Percentiles rank a stretch among this genome's conserved stretches.
Conservation (phyloP, 2,329 filamentous ascomycete species). For the Pseudocercospora musae region DNA sequence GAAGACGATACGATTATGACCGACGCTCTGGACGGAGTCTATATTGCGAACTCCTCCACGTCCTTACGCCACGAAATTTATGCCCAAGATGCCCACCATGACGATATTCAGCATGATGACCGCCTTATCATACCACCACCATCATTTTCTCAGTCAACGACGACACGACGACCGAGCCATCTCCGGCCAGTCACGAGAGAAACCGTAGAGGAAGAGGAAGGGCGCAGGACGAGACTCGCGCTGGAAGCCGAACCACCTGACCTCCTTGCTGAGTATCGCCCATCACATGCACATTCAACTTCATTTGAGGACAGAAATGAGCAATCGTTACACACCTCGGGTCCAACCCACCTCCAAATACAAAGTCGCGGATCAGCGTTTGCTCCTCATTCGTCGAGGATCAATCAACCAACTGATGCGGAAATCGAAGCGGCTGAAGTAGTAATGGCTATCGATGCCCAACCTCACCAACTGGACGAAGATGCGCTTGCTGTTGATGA, state of each 20-base stretch:
- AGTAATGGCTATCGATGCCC: neutral
- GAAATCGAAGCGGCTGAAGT: neutral
- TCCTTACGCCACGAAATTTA: neutral
- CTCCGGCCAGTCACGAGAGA: slow-evolving; percentile 22
- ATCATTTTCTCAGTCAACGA: neutral
- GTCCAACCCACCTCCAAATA: neutral
- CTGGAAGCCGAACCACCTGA: slow-evolving; percentile 18
- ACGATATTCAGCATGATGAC: slow-evolving; percentile 1
- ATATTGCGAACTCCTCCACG: neutral
- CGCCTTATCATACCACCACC: neutral
- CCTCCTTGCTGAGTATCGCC: slow-evolving; percentile 15
- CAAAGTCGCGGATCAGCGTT: neutral
- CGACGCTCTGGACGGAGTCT: slow-evolving; percentile 3
- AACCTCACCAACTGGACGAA: slow-evolving; percentile 19
- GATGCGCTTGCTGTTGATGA: slow-evolving; percentile 30
- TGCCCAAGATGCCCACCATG: slow-evolving; percentile 5
- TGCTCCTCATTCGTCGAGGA: neutral
- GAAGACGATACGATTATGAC: slow-evolving; percentile 7
- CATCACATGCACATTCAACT: neutral
- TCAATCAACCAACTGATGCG: neutral
- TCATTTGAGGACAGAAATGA: neutral
- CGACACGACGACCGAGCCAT: slow-evolving; percentile 9
- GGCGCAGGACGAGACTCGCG: slow-evolving; percentile 25
- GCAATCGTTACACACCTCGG: neutral
- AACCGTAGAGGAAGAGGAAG: slow-evolving; percentile 24